Evolutionary conservation across 306 rosid species (phyloP).

Genomic region (Datisca glomerata): DNA sequence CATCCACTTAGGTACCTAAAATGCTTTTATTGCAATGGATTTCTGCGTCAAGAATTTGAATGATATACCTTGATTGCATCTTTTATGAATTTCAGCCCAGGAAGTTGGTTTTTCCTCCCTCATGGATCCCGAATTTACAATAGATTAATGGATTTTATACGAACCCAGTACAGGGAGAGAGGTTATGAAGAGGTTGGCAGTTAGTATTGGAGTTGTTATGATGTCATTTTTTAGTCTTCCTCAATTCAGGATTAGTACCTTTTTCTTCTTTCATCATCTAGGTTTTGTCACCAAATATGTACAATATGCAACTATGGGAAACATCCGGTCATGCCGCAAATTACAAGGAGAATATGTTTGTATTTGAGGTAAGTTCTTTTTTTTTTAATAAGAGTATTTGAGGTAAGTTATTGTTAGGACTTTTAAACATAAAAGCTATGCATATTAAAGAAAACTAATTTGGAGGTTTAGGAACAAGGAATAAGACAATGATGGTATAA

Average conservation of each 20-base stretch:
- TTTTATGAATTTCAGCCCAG: slow-evolving; percentile 55
- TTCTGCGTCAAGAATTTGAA: neutral
- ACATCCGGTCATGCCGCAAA: slow-evolving; percentile 95
- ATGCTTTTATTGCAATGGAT: neutral
- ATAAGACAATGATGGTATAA: too few relatives aligned
- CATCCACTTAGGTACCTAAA: slow-evolving; percentile 76
- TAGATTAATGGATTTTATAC: slow-evolving; percentile 64
- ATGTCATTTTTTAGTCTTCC: neutral
- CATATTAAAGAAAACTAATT: too few relatives aligned
- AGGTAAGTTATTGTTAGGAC: slow-evolving; percentile 6
- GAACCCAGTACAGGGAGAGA: slow-evolving; percentile 63
- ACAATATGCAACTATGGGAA: slow-evolving; percentile 91
- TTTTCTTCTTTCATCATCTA: slow-evolving; percentile 25
- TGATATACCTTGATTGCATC: neutral
- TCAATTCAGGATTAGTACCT: slow-evolving; percentile 3
- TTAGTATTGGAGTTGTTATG: slow-evolving; percentile 10
- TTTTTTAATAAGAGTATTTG: too few relatives aligned
- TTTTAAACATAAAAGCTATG: neutral
- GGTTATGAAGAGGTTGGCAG: slow-evolving; percentile 81
- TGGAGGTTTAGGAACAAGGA: too few relatives aligned
- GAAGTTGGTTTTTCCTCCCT: slow-evolving; percentile 98
- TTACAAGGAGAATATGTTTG: slow-evolving; percentile 88
- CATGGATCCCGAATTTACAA: slow-evolving; percentile 75
- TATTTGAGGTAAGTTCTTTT: slow-evolving; percentile 59
- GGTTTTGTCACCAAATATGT: slow-evolving; percentile 92